A percentile compares a stretch with the other conserved stretches of the same genome.
These are phyloP conservation scores for Moelleriella libera DNA, from an alignment of 2,329 filamentous ascomycete species.

Conservation along the genomic window DNA sequence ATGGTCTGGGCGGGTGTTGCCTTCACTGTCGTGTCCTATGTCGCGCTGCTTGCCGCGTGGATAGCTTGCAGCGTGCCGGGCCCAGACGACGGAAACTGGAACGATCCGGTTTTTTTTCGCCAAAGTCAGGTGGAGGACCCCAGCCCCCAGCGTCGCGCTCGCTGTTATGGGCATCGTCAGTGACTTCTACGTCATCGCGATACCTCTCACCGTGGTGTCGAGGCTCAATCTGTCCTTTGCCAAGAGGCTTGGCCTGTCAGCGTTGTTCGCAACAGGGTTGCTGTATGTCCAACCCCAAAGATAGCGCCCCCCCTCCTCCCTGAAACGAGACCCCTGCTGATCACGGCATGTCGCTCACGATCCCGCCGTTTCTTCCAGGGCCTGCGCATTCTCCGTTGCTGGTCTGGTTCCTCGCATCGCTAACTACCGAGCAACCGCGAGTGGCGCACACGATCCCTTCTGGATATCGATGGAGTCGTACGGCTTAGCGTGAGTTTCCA, in stretches of 20 bases:
- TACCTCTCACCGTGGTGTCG: not conserved
- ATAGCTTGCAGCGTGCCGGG: not conserved
- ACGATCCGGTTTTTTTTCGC: not conserved
- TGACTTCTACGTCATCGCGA: not conserved
- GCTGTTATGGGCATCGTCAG: not conserved
- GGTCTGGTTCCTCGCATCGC: not conserved
- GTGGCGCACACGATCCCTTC: not conserved
- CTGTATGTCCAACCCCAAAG: not conserved
- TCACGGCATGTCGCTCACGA: no score
- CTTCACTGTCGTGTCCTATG: not conserved
- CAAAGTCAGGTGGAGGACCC: not conserved
- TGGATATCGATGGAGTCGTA: not conserved
- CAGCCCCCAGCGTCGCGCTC: not conserved
- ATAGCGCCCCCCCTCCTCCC: no score
- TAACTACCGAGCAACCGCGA: not conserved
- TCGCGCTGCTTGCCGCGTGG: not conserved
- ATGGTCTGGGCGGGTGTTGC: not conserved
- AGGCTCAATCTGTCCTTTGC: not conserved
- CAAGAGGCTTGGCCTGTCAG: not conserved
- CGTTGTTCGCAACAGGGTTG: not conserved
- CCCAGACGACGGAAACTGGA: not conserved
- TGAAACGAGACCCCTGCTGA: no score
- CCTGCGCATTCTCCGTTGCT: not conserved
- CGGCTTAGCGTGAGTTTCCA: not conserved
- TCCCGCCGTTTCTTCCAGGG: not conserved